A percentile compares a stretch with the other conserved stretches of the same genome.
These are phyloP conservation scores for Colletotrichum sojae DNA, from an alignment of 2,329 filamentous ascomycete species.

Conservation along the genomic window DNA sequence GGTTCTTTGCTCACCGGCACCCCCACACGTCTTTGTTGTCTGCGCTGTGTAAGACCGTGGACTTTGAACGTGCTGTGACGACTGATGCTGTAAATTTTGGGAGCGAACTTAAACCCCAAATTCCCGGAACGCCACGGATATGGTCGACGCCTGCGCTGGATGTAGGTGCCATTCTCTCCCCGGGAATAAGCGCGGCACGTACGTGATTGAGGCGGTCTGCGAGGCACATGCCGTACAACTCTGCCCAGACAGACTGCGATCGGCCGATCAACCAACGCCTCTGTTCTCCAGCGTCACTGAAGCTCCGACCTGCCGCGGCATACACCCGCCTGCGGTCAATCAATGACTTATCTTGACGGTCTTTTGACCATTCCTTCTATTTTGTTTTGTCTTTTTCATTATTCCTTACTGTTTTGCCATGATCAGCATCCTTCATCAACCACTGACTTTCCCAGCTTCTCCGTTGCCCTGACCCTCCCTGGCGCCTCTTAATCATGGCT, in stretches of 20 bases:
- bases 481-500: background rate
- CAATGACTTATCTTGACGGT: background rate
- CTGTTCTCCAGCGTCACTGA: background rate
- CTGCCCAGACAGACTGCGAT: background rate
- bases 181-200: background rate
- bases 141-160: too few species aligned
- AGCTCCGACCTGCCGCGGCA: background rate
- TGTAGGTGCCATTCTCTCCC: background rate
- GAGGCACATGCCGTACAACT: slow-evolving; percentile 10
- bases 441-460: too few species aligned
- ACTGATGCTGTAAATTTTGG: background rate
- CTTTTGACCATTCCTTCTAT: slow-evolving; percentile 6
- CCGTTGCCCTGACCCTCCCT: background rate
- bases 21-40: background rate
- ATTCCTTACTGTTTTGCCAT: background rate
- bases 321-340: background rate
- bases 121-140: too few species aligned
- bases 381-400: background rate
- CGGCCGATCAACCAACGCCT: slow-evolving; percentile 7
- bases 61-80: background rate
- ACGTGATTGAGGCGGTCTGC: slow-evolving; percentile 15
- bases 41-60: background rate
- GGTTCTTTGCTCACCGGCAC: background rate
- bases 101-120: background rate
- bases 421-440: background rate